Evolutionary conservation across 148 eudicot species (phyloP).

Genomic region (Tetragonia tetragonoides): DNA sequence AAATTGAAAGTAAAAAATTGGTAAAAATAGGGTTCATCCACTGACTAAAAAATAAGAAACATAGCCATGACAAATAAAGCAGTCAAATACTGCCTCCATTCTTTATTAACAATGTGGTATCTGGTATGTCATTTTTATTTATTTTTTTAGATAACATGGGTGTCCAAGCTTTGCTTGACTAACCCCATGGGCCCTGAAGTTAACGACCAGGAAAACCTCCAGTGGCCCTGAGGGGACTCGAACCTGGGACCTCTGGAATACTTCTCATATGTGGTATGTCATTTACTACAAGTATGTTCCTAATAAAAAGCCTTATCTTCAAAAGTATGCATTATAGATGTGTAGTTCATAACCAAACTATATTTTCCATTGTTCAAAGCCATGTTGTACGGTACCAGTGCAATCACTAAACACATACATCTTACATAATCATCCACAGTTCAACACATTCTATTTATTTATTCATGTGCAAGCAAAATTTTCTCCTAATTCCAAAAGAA

Average conservation of each 20-base stretch:
- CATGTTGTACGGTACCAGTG: not conserved
- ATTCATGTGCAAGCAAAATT: not conserved
- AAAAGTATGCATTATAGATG: not conserved
- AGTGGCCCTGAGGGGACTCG: too few species aligned
- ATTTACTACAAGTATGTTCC: not conserved
- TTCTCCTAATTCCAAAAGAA: not conserved
- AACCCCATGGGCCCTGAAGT: too few species aligned
- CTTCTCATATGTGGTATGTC: too few species aligned
- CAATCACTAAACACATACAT: not conserved
- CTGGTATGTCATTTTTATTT: too few species aligned
- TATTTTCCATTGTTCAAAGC: not conserved
- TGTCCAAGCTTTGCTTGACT: too few species aligned
- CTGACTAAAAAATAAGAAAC: not conserved
- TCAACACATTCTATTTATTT: not conserved
- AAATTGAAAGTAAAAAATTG: conserved; percentile 6
- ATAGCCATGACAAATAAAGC: not conserved
- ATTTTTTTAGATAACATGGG: too few species aligned
- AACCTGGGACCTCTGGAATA: too few species aligned
- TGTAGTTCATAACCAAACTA: not conserved
- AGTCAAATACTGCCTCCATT: not conserved
- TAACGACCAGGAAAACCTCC: too few species aligned
- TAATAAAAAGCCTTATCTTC: not conserved
- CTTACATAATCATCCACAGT: not conserved
- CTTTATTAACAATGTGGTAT: too few species aligned
- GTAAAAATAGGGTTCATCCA: conserved; percentile 8